phyloP scores from a whole-genome alignment of 495 filamentous ascomycete species.

The Penicillium manginii region DNA sequence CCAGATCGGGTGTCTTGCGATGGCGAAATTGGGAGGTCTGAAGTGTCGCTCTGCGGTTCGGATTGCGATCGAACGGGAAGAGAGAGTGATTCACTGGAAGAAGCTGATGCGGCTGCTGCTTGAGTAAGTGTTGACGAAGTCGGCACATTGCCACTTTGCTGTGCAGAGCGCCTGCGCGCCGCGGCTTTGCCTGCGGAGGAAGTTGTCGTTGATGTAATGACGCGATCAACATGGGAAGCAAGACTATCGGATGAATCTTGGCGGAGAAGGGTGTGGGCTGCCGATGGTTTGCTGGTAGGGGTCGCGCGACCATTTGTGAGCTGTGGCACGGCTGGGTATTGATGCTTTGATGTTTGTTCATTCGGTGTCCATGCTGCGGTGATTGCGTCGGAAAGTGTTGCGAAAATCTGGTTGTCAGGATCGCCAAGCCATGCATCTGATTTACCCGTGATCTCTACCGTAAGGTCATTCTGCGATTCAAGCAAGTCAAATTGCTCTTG shows the following conservation, averaged over 20 bases:
- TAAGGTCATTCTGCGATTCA: conserved; percentile 77
- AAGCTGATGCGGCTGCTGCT: conserved; percentile 43
- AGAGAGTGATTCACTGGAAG: conserved; percentile 9
- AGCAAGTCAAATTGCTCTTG: conserved; percentile 71
- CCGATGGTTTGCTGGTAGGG: conserved; percentile 18
- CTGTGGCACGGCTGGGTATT: conserved; percentile 35
- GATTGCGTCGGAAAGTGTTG: conserved; percentile 84
- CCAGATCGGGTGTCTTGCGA: background rate
- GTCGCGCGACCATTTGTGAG: conserved; percentile 18
- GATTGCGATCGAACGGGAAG: conserved; percentile 31
- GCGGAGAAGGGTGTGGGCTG: conserved; percentile 29
- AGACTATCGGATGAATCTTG: conserved; percentile 50
- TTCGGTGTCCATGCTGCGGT: conserved; percentile 72
- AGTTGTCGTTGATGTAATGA: conserved; percentile 49
- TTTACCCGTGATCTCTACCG: conserved; percentile 83
- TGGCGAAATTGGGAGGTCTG: background rate
- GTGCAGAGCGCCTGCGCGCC: conserved; percentile 40
- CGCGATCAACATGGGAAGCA: conserved; percentile 50
- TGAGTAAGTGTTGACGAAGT: conserved; percentile 63
- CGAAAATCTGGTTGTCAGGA: conserved; percentile 86
- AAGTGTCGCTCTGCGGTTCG: background rate
- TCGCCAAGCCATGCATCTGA: conserved; percentile 97
- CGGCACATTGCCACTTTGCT: conserved; percentile 45
- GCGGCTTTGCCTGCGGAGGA: conserved; percentile 41
- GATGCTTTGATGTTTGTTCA: conserved; percentile 32